Percentiles rank a stretch among this genome's conserved stretches.
Conservation (phyloP, 2,329 filamentous ascomycete species). For the Piedraia hortae region DNA sequence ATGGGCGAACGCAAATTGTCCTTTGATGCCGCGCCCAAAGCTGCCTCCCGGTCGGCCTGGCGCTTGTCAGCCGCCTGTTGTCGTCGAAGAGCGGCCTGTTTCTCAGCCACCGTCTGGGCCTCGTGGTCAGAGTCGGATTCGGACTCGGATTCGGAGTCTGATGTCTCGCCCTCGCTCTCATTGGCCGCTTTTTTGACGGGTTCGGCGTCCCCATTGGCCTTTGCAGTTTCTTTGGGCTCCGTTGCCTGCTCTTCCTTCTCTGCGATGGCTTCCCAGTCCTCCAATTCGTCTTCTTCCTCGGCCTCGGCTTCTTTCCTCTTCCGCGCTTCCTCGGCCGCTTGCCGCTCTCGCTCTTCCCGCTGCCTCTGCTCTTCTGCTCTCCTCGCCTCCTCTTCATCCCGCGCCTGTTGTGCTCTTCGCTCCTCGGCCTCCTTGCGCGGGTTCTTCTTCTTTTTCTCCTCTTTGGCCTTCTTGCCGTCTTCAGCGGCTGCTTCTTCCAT, state of each 20-base stretch:
- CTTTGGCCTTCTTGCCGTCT: constrained; percentile 39
- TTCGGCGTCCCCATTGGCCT: constrained; percentile 33
- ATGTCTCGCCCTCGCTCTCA: constrained; percentile 7
- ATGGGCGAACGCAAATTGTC: constrained; percentile 92
- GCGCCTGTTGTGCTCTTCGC: constrained; percentile 15
- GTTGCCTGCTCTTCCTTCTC: constrained; percentile 48
- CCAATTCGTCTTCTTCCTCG: constrained; percentile 35
- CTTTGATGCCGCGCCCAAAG: constrained; percentile 67
- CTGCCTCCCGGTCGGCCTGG: constrained; percentile 73
- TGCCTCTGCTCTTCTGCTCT: constrained; percentile 48
- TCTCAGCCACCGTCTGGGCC: constrained; percentile 41
- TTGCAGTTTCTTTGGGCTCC: constrained; percentile 67
- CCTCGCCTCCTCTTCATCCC: constrained; percentile 25
- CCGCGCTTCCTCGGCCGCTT: too few relatives aligned
- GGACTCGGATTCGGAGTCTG: constrained; percentile 32
- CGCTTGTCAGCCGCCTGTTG: constrained; percentile 69
- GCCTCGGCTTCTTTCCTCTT: constrained; percentile 46
- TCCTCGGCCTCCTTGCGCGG: constrained; percentile 33
- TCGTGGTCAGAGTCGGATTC: constrained; percentile 33
- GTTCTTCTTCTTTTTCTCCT: constrained; percentile 51
- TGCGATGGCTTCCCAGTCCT: constrained; percentile 71
- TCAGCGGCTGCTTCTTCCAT: constrained; percentile 13
- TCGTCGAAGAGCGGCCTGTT: constrained; percentile 51
- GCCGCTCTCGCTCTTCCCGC: constrained; percentile 52
- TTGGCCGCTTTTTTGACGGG: constrained; percentile 25